A percentile compares a stretch with the other conserved stretches of the same genome.
phyloP scores from a whole-genome alignment of 257 asterid species.

The Oldenlandia corymbosa region DNA sequence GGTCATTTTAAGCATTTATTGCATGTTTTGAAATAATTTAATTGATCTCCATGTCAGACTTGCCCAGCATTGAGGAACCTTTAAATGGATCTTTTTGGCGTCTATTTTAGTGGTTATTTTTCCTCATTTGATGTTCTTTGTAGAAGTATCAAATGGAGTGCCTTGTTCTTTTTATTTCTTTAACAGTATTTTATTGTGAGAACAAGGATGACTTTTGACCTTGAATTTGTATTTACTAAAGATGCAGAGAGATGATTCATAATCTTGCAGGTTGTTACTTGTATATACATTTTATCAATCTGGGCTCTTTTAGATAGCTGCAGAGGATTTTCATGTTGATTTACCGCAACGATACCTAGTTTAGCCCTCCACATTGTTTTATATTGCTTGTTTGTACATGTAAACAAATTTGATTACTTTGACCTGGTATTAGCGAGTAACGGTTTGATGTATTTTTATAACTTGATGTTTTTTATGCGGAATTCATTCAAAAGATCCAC shows the following conservation, averaged over 20 bases:
- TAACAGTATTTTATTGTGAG: no score
- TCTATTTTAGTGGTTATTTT: no score
- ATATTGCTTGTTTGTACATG: not conserved
- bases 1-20: not conserved
- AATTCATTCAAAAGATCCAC: no score
- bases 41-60: conserved; percentile 4
- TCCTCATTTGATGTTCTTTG: not conserved
- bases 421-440: conserved; percentile 1
- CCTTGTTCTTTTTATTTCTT: no score
- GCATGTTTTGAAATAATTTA: not conserved
- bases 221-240: not conserved
- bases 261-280: not conserved
- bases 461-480: not conserved
- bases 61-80: not conserved
- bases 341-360: not conserved
- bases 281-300: no score
- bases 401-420: not conserved
- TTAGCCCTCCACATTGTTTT: not conserved
- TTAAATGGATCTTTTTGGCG: not conserved
- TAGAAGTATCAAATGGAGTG: not conserved
- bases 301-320: no score
- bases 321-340: no score
- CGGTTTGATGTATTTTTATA: not conserved
- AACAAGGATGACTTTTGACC: not conserved
- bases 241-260: not conserved